phyloP scores from a whole-genome alignment of 441 rosid genomes.

The Arabidopsis lyrata region DNA sequence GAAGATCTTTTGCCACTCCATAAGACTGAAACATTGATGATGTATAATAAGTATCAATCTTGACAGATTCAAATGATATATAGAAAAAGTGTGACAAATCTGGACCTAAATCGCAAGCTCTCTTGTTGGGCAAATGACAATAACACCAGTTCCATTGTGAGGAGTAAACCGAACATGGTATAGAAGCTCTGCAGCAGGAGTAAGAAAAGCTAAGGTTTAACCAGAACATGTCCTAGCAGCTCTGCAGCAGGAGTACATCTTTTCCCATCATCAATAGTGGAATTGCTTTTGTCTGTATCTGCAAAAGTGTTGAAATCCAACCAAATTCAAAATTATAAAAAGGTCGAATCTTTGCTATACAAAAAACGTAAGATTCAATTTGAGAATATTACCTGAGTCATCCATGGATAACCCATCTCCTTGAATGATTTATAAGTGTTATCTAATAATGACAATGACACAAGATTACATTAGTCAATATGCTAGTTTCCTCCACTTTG shows the following conservation, averaged over 20 bases:
- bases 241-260: conserved; percentile 93
- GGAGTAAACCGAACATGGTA: conserved; percentile 68
- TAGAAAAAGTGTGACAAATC: background rate
- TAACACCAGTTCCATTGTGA: conserved; percentile 82
- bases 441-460: conserved; percentile 71
- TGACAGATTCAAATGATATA: too few relatives aligned
- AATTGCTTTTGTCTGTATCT: conserved; percentile 89
- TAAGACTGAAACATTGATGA: conserved; percentile 59
- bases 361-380: background rate
- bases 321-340: background rate
- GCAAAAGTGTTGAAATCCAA: background rate
- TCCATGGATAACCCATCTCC: conserved; percentile 69
- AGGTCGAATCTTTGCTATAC: background rate
- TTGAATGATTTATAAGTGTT: conserved; percentile 67
- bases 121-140: conserved; percentile 93
- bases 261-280: conserved; percentile 81
- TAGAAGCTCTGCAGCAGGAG: conserved; percentile 85
- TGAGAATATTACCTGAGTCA: conserved; percentile 69
- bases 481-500: conserved; percentile 47
- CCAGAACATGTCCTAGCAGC: conserved; percentile 98
- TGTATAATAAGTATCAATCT: background rate
- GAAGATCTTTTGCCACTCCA: conserved; percentile 90
- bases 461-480: conserved; percentile 79
- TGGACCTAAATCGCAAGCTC: conserved; percentile 96
- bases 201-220: conserved; percentile 84